phyloP scores from a whole-genome alignment of 2,329 filamentous ascomycete species.

The Hortaea sp. region DNA sequence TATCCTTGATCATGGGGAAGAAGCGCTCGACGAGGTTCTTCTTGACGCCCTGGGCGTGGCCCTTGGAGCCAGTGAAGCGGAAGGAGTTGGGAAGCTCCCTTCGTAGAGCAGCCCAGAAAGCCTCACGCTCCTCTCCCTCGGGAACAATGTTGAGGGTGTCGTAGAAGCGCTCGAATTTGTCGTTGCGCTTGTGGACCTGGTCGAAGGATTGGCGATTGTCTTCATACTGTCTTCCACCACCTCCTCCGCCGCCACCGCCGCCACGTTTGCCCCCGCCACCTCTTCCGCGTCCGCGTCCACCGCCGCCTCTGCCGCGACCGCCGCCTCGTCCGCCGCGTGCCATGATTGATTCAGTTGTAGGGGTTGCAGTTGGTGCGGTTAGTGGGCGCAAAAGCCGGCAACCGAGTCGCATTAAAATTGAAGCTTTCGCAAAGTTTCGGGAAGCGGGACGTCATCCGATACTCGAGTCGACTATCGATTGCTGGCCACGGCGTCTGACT shows the following conservation, averaged over 20 bases:
- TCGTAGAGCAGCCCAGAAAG: constrained; percentile 76
- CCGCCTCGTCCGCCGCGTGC: constrained; percentile 4
- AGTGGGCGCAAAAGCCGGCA: no score
- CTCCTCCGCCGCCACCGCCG: constrained; percentile 16
- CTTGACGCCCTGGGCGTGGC: constrained; percentile 87
- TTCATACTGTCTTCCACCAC: constrained; percentile 15
- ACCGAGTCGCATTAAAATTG: no score
- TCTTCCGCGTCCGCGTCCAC: constrained; percentile 13
- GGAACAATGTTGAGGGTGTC: constrained; percentile 64
- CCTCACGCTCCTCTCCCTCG: constrained; percentile 59
- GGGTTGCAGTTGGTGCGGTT: no score
- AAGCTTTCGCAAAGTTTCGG: no score
- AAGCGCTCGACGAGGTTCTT: constrained; percentile 79
- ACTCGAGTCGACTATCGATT: no score
- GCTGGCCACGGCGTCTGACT: no score
- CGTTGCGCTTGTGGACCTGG: constrained; percentile 67
- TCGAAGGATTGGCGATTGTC: constrained; percentile 38
- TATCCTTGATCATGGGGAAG: constrained; percentile 79
- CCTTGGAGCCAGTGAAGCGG: constrained; percentile 90
- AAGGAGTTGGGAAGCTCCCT: constrained; percentile 93
- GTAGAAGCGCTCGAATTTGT: constrained; percentile 80
- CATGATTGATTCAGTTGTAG: background rate
- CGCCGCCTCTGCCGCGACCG: constrained; percentile 1
- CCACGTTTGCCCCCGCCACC: constrained; percentile 13
- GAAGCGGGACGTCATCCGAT: no score